These are phyloP conservation scores for Raphanus raphanistrum DNA, from an alignment of 345 rosid species.

Conservation along the genomic window DNA sequence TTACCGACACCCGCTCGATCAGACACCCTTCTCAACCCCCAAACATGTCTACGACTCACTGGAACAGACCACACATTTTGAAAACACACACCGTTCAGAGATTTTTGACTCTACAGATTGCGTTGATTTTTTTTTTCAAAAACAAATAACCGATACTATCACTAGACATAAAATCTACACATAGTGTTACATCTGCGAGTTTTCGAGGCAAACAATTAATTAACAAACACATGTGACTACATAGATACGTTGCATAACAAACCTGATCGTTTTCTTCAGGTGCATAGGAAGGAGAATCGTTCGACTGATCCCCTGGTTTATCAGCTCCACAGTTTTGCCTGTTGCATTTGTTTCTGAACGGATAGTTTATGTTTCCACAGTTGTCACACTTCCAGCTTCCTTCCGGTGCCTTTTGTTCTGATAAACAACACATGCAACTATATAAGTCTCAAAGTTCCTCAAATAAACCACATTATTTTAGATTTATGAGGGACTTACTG, in stretches of 20 bases:
- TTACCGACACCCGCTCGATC: constrained; percentile 35
- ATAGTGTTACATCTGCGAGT: constrained; percentile 35
- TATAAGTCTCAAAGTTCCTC: constrained; percentile 30
- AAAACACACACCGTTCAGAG: constrained; percentile 54
- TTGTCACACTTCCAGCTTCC: constrained; percentile 99
- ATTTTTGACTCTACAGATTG: neutral
- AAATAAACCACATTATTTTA: constrained; percentile 5
- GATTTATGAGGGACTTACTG: constrained; percentile 55
- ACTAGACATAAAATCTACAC: constrained; percentile 13
- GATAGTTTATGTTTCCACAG: constrained; percentile 93
- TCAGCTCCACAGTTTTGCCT: constrained; percentile 98
- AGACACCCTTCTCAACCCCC: constrained; percentile 70
- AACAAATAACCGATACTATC: constrained; percentile 2
- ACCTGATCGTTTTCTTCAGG: constrained; percentile 92
- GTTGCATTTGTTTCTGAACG: constrained; percentile 96
- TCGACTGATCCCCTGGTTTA: constrained; percentile 61
- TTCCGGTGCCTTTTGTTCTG: constrained; percentile 94
- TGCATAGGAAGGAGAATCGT: constrained; percentile 31
- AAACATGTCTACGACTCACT: constrained; percentile 58
- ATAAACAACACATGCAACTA: constrained; percentile 20
- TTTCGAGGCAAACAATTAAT: constrained; percentile 32
- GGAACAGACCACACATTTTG: constrained; percentile 89
- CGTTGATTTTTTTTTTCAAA: neutral
- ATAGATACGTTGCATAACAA: constrained; percentile 48
- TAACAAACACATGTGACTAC: constrained; percentile 40